These are phyloP conservation scores for Kluyveromyces marxianus DNA, from an alignment of 1,139 yeast species.

Conservation along the genomic window DNA sequence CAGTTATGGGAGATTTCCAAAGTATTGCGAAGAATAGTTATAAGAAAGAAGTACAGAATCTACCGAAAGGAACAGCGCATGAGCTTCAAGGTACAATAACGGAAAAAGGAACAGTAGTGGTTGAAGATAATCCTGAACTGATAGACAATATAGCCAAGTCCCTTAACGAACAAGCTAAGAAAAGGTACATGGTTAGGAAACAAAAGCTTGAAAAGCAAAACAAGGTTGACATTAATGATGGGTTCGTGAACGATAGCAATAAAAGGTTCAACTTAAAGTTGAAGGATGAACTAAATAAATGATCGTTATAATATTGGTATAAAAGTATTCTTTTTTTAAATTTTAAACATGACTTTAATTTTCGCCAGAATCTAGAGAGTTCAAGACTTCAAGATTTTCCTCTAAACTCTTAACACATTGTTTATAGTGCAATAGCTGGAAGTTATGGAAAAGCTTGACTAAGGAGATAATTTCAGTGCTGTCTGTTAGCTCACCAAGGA, in stretches of 20 bases:
- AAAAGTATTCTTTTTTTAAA: not conserved
- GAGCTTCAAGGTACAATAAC: constrained; percentile 20
- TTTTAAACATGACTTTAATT: not conserved
- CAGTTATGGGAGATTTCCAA: constrained; percentile 16
- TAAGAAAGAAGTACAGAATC: constrained; percentile 35
- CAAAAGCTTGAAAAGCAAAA: constrained; percentile 11
- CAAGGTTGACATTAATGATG: constrained; percentile 9
- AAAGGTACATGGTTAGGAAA: constrained; percentile 20
- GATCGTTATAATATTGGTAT: not conserved
- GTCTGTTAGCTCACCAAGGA: constrained; percentile 63
- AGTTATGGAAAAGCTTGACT: constrained; percentile 53
- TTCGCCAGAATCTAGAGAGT: constrained; percentile 28
- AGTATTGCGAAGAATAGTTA: constrained; percentile 26
- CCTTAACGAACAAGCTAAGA: constrained; percentile 19
- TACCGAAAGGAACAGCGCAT: constrained; percentile 22
- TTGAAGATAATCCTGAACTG: constrained; percentile 18
- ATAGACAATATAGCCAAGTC: constrained; percentile 17
- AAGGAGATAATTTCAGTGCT: constrained; percentile 58
- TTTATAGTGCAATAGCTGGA: constrained; percentile 64
- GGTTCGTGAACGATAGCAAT: constrained; percentile 60
- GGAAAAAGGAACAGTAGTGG: constrained; percentile 11
- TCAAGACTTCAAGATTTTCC: constrained; percentile 36
- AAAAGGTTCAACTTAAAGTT: constrained; percentile 70
- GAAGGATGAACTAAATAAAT: constrained; percentile 25
- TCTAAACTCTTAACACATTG: constrained; percentile 40